Evolutionary conservation across 495 filamentous ascomycete species (phyloP).

Genomic region (Thermochaetoides thermophila): DNA sequence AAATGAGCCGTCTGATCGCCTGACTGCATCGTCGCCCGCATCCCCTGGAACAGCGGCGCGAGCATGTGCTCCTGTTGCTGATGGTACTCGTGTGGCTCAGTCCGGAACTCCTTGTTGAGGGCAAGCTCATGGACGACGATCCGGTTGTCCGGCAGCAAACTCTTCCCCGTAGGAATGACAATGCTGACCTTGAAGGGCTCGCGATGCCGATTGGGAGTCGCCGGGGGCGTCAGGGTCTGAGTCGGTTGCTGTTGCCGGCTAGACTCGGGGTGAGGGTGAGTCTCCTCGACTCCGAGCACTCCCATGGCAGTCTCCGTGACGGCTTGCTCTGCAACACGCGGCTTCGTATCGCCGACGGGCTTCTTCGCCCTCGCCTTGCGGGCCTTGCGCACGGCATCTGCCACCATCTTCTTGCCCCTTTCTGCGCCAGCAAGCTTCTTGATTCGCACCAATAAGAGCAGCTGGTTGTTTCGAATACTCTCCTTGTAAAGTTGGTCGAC

Average conservation of each 20-base stretch:
- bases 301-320: slow-evolving; percentile 24
- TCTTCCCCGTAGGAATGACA: slow-evolving; percentile 22
- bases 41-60: slow-evolving; percentile 55
- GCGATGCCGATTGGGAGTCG: slow-evolving; percentile 22
- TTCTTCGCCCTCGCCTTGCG: slow-evolving; percentile 56
- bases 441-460: slow-evolving; percentile 73
- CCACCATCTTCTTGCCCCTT: slow-evolving; percentile 67
- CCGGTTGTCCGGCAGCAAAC: slow-evolving; percentile 66
- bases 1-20: slow-evolving; percentile 49
- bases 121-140: slow-evolving; percentile 80
- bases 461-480: slow-evolving; percentile 86
- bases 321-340: slow-evolving; percentile 40
- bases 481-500: slow-evolving; percentile 82
- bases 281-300: slow-evolving; percentile 20
- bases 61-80: slow-evolving; percentile 36
- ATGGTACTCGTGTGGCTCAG: slow-evolving; percentile 35
- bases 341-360: slow-evolving; percentile 53
- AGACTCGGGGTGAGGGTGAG: too few species aligned
- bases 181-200: slow-evolving; percentile 26
- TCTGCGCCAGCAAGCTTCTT: slow-evolving; percentile 77
- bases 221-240: slow-evolving; percentile 30
- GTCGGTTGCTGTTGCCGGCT: too few species aligned
- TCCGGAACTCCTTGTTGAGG: slow-evolving; percentile 69
- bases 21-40: slow-evolving; percentile 58
- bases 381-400: slow-evolving; percentile 67